Evolutionary conservation across 1,284 basidiomycete species (phyloP), one percentile per base, ranked within the genome.

Genomic region (Butyriboletus appendiculatus): DNA sequence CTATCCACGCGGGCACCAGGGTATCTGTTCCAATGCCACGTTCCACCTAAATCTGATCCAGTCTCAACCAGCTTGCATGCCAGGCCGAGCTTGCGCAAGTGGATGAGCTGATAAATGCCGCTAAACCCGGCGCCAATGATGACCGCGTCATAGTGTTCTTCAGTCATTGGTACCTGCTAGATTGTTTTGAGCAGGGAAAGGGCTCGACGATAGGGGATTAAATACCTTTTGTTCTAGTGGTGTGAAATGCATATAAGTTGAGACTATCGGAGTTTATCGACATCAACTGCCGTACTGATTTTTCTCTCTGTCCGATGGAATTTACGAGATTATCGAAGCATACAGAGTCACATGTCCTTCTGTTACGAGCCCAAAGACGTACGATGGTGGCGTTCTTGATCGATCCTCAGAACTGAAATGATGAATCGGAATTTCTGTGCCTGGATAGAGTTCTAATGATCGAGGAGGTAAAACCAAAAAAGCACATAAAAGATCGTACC

Each of bases 11-110:
- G 55, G 5, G 58, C 58, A 14, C 58, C 59, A 9, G 58, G 58
- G 34, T 59, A 59, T 35, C 44, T 57, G 35, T 58, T 59, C 59
- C 58, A 61, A 34, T 59, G 32, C 58, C 59, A 59, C 1, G 37
- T 39, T 16, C 58, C 55, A 3, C 58, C 59, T 2, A 59, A 28
- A 20, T 54, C 59, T 4, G 59, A 59, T 7, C 44, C 59, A 5
- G 50, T 16, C n/a, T 59, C 58, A 24, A 59, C 16, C 20, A 54
- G 3, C 11, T 53, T 58, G 45, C 58, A 58, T 22, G 33, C 40
- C 18, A 61, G 41, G 15, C 59, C 47, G 9, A 58, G 55, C 34
- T 32, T 40, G 35, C 49, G 46, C 18, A 61, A n/a, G 7, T 47
- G 43, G 40, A 59, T 60, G 32, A 60, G 55, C 4, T 59, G 45